Evolutionary conservation across 2,329 filamentous ascomycete genomes (phyloP), one percentile per base, ranked within the genome.

Genomic region (Pseudocercospora fijiensis): DNA sequence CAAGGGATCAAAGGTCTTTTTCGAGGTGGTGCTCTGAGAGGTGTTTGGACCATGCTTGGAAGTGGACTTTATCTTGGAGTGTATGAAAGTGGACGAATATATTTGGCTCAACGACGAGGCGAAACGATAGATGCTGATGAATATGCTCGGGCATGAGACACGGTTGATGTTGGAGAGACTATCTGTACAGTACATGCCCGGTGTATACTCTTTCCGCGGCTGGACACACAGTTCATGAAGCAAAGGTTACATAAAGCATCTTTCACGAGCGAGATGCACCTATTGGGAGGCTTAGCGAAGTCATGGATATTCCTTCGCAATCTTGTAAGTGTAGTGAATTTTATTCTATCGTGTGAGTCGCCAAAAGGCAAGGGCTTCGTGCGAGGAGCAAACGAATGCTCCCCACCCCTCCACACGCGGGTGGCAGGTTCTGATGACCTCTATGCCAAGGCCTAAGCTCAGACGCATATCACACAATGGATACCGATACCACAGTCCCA

Each of bases 11-110:
- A 80, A 63, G 92, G 92, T 0, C 77, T 96, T 41, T 96, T 95
- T 76, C 83, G 90, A 33, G 93, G 93, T 6, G 91, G 88, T 2
- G 79, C 84, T 33, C 79, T 96, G 69, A 85, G 93, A 64, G 87
- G 85, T 8, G 84, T 85, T 1, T 96, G 92, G 92, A 95, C 92
- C 13, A 88, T 91, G 60, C 68, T 96, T 4, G 91, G 92, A 0
- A 90, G 90, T 74, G 92, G 92, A 3, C 78, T 96, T 61, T 96
- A 96, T 80, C 79, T 96, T 47, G 91, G 91, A 24, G 89, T 90
- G 49, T 96, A 96, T 77, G 92, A 96, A 76, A 88, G 88, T 67
- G 89, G 90, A 9, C 88, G 91, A 73, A 76, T 82, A 9, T 83
- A 79, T 67, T 64, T 83, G 43, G 81, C 81, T 2, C 72, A 71